Conservation (phyloP, 768 basidiomycete species). For the Tylopilus balloui region DNA sequence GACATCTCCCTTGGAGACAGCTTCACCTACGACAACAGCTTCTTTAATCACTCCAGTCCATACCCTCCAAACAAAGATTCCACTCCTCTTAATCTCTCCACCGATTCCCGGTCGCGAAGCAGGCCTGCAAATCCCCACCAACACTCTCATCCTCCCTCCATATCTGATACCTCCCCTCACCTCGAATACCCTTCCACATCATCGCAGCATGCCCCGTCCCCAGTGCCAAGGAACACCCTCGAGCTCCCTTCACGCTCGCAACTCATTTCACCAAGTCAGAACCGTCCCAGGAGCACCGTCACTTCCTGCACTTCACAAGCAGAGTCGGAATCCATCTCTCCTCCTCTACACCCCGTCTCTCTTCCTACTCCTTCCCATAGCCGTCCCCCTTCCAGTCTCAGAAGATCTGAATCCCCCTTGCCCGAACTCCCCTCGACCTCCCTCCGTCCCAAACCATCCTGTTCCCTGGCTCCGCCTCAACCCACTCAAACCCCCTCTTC, state of each 20-base stretch:
- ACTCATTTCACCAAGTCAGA: slow-evolving; percentile 20
- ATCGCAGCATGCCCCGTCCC: slow-evolving; percentile 17
- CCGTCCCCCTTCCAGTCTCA: slow-evolving; percentile 25
- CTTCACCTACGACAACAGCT: slow-evolving; percentile 31
- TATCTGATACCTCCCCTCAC: slow-evolving; percentile 27
- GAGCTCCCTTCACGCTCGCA: slow-evolving; percentile 25
- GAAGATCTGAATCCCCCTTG: slow-evolving; percentile 24
- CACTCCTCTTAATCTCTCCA: slow-evolving; percentile 28
- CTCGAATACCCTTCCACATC: slow-evolving; percentile 15
- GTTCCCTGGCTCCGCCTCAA: slow-evolving; percentile 25
- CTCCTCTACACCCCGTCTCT: slow-evolving; percentile 13
- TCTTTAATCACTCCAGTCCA: slow-evolving; percentile 26
- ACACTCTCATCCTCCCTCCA: slow-evolving; percentile 18
- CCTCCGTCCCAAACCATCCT: slow-evolving; percentile 16
- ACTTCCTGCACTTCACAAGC: slow-evolving; percentile 28
- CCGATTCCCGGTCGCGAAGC: slow-evolving; percentile 21
- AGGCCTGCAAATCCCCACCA: slow-evolving; percentile 22
- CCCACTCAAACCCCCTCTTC: slow-evolving; percentile 37
- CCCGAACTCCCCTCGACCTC: slow-evolving; percentile 18
- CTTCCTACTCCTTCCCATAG: slow-evolving; percentile 29
- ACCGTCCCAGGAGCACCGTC: slow-evolving; percentile 20
- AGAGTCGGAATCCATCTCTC: slow-evolving; percentile 16
- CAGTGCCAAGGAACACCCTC: slow-evolving; percentile 13
- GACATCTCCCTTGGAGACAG: slow-evolving; percentile 32
- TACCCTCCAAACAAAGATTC: slow-evolving; percentile 23